Evolutionary conservation across 371 early-diverging fungal species (phyloP), one percentile per base, ranked within the genome.

Genomic region (Apophysomyces ossiformis): DNA sequence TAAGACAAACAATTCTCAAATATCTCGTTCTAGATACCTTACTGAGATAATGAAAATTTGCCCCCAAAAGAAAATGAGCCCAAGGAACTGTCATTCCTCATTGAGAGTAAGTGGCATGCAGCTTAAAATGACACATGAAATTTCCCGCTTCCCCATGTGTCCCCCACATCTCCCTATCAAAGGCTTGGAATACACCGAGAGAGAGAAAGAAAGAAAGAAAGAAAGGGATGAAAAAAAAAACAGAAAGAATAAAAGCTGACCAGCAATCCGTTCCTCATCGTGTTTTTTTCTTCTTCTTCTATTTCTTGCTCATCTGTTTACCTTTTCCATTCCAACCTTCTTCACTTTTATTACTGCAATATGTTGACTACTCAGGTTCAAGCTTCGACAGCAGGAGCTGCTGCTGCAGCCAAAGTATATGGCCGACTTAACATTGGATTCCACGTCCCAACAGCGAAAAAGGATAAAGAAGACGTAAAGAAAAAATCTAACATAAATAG

Each of bases 351-450:
- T 15, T 43, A 12, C 47, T 18, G 9, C 54, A n/a, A 5, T 21
- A 50, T 50, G 54, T 50, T 50, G 54, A 50, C 54, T 50, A 50
- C 54, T 21, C 54, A 50, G 8, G 21, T 50, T 21, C 54, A 50
- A 50, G 54, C 54, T 50, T 50, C 54, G 2, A 50, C 54, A 16
- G 54, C 54, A 4, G 54, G 54, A 7, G 54, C 54, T 21, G 54
- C 54, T 0, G 54, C 54, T 4, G 54, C 54, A 4, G 54, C 54
- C 4, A 50, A 50, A 26, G 54, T 50, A n/a, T 50, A 50, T 21
- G 54, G 54, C 21, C n/a, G 54, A 21, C 21, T 50, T 9, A 50
- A 50, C 21, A 26, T 50, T 50, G 54, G 54, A 6, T 21, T 50
- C 7, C 54, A 50, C 21, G n/a, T 26, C 1, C 54, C 54, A 21